Conservation (phyloP, 805 yeast species). For the Scheffersomyces amazonensis region DNA sequence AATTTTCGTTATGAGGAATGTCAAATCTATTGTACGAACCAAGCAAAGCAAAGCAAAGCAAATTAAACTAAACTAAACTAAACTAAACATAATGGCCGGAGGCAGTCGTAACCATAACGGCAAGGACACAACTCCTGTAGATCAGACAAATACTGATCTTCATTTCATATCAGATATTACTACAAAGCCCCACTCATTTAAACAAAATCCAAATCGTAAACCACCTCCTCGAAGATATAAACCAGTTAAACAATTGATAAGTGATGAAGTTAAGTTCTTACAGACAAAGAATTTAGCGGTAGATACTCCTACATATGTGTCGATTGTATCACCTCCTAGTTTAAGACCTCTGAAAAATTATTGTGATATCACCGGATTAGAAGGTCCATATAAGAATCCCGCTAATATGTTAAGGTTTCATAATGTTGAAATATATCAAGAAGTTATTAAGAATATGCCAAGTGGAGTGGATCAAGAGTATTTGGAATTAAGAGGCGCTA, state of each 20-base stretch:
- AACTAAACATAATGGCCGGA: no score
- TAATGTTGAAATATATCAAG: conserved; percentile 76
- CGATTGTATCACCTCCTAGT: conserved; percentile 84
- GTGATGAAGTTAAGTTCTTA: conserved; percentile 74
- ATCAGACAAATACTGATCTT: conserved; percentile 4
- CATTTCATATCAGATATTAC: conserved; percentile 18
- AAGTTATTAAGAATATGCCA: conserved; percentile 71
- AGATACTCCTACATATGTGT: conserved; percentile 64
- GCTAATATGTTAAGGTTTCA: conserved; percentile 73
- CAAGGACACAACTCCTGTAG: no score
- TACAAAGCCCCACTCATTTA: conserved; percentile 52
- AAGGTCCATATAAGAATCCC: conserved; percentile 73
- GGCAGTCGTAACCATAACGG: no score
- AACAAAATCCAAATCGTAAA: conserved; percentile 42
- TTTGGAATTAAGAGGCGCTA: conserved; percentile 81
- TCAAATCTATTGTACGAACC: no score
- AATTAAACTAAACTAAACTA: no score
- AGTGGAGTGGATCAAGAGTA: conserved; percentile 95
- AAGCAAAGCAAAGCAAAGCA: no score
- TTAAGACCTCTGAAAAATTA: conserved; percentile 75
- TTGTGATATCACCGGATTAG: conserved; percentile 92
- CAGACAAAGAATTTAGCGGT: conserved; percentile 38
- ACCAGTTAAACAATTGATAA: conserved; percentile 65
- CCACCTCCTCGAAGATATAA: conserved; percentile 63
- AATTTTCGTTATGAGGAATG: no score